Evolutionary conservation across 1,284 basidiomycete genomes (phyloP).

Genomic region (Tylopilus sp.): DNA sequence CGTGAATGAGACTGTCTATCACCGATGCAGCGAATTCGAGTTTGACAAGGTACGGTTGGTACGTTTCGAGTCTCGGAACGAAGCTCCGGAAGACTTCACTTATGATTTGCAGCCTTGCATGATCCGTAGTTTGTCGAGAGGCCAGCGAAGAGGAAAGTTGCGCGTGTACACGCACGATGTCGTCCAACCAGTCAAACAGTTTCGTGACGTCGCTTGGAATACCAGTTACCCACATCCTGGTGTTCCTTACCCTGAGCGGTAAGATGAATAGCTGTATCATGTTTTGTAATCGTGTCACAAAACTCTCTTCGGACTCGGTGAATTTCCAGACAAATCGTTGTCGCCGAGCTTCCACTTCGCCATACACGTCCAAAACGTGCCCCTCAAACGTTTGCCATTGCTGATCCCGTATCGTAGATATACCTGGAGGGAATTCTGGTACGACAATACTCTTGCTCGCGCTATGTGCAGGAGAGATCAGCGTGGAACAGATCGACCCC

Average conservation of each 20-base stretch:
- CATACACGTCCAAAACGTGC: conserved; percentile 34
- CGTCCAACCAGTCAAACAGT: conserved; percentile 82
- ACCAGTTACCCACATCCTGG: conserved; percentile 71
- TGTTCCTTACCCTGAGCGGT: conserved; percentile 69
- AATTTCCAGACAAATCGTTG: conserved; percentile 71
- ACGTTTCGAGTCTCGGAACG: conserved; percentile 67
- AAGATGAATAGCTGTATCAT: conserved; percentile 69
- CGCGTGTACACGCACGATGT: conserved; percentile 73
- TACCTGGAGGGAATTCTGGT: conserved; percentile 11
- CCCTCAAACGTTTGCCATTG: conserved; percentile 26
- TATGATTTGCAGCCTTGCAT: conserved; percentile 47
- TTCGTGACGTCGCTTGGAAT: conserved; percentile 65
- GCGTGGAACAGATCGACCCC: conserved; percentile 23
- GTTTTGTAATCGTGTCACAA: conserved; percentile 61
- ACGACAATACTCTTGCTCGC: conserved; percentile 7
- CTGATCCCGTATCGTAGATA: conserved; percentile 9
- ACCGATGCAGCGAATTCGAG: conserved; percentile 57
- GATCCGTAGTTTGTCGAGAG: conserved; percentile 41
- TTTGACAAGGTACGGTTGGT: conserved; percentile 80
- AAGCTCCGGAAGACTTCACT: conserved; percentile 58
- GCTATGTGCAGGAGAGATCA: conserved; percentile 15
- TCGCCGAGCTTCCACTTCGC: conserved; percentile 52
- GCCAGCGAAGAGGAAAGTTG: conserved; percentile 56
- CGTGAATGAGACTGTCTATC: conserved; percentile 54
- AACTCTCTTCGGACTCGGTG: conserved; percentile 62